Base-by-base conservation (phyloP, 2,329 filamentous ascomycete species). In the Ophiostoma ulmi region DNA sequence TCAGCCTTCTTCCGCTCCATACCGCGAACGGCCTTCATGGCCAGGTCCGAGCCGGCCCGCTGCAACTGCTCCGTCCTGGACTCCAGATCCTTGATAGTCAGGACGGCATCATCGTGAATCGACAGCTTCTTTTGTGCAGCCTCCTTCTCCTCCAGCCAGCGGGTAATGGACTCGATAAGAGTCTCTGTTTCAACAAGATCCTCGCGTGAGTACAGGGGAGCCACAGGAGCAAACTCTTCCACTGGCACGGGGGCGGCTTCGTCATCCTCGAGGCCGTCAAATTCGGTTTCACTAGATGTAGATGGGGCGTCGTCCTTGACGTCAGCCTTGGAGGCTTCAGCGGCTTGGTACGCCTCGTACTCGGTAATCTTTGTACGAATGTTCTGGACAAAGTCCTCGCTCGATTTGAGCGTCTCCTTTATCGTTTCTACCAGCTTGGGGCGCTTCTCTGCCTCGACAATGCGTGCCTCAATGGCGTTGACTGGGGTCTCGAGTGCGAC, bases 201-300 rank as follows among this genome's bases (percentile, higher is more conserved):
- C 71, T 80, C 77, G 39, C 79, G 73, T 10, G 80, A 75, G 63
- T 68, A 68, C 26, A 68, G 17, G 44, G 66, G 66, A 31, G 66
- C 41, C 17, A 17, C 17, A 8, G 66, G 66, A 8, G 41, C 44
- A 10, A 85, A 81, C 69, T 86, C 83, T 38, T 48, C 65, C 13
- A 14, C 14, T 5, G 38, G 17, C 7, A 26, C 61, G 13, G 41
- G 22, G 5, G 77, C 76, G 2, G 75, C 41, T 6, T 82, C 80
- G 31, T 92, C 90, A 69, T 95, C 92, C 73, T 97, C 93, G 0
- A 95, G 86, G n/a, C 88, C 91, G 44, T 89, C 91, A 76, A 92
- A 88, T 2, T 88, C 86, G 55, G 17, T 20, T 6, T 48, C 44
- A n/a, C 52, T n/a, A 20, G 17, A 3, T n/a, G 35, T 22, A 20